A percentile compares a stretch with the other conserved stretches of the same genome.
Conservation (phyloP, 1,139 yeast species). For the Blastobotrys petasosporus region DNA sequence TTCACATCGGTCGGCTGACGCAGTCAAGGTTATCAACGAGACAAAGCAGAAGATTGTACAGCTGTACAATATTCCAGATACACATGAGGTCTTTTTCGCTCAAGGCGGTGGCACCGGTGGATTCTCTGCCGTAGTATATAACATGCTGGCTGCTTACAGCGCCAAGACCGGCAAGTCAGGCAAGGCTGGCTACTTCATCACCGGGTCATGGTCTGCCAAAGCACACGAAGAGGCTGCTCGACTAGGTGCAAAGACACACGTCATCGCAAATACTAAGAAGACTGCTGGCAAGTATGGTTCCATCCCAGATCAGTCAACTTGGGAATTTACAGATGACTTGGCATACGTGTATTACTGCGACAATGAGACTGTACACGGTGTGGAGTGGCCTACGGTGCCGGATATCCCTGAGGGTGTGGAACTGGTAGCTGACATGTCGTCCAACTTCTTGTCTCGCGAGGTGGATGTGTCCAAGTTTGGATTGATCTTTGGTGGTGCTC, state of each 20-base stretch:
- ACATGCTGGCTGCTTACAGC: constrained; percentile 70
- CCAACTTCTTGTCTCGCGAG: constrained; percentile 77
- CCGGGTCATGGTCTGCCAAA: constrained; percentile 92
- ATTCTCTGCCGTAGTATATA: constrained; percentile 80
- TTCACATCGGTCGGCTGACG: constrained; percentile 87
- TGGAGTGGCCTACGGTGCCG: constrained; percentile 63
- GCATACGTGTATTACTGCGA: constrained; percentile 90
- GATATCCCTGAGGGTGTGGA: constrained; percentile 59
- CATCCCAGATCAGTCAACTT: constrained; percentile 61
- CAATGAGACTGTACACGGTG: constrained; percentile 94
- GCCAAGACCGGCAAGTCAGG: constrained; percentile 58
- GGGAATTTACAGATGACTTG: constrained; percentile 51
- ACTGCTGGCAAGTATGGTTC: constrained; percentile 51
- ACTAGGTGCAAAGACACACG: constrained; percentile 70
- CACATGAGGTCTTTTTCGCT: constrained; percentile 87
- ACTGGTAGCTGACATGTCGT: constrained; percentile 90
- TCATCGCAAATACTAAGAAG: constrained; percentile 60
- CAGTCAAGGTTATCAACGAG: constrained; percentile 66
- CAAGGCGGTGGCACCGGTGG: constrained; percentile 99
- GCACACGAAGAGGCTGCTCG: constrained; percentile 80
- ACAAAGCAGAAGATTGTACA: constrained; percentile 62
- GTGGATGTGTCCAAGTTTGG: constrained; percentile 83
- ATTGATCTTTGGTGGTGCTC: constrained; percentile 83
- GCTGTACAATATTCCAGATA: constrained; percentile 72
- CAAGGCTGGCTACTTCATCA: constrained; percentile 78